Evolutionary conservation across 352 stramenopile genomes (phyloP).

Genomic region (Globisporangium solare): DNA sequence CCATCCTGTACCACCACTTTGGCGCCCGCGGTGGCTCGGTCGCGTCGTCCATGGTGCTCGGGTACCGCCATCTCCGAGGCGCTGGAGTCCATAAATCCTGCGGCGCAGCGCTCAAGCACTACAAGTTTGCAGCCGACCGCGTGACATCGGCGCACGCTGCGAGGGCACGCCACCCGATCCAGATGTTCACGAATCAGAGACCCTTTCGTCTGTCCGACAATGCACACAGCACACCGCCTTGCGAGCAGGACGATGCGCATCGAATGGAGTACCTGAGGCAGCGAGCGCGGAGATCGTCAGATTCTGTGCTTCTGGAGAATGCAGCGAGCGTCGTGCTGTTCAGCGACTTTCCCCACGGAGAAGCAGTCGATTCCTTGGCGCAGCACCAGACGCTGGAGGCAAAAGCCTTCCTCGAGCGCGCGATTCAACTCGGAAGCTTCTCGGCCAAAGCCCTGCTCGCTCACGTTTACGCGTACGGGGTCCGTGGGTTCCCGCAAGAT

Average conservation of each 20-base stretch:
- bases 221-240: slow-evolving; percentile 15
- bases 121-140: slow-evolving; percentile 65
- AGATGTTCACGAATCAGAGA: slow-evolving; percentile 33
- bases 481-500: slow-evolving; percentile 30
- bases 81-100: slow-evolving; percentile 47
- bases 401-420: slow-evolving; percentile 32
- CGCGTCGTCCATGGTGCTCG: slow-evolving; percentile 57
- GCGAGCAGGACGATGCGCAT: slow-evolving; percentile 28
- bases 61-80: slow-evolving; percentile 58
- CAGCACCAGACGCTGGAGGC: slow-evolving; percentile 26
- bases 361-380: no score
- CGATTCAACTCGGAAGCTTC: slow-evolving; percentile 29
- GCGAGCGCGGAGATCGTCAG: slow-evolving; percentile 22
- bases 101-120: slow-evolving; percentile 52
- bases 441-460: slow-evolving; percentile 49
- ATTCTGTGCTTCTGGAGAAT: slow-evolving; percentile 28
- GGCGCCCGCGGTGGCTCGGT: slow-evolving; percentile 33
- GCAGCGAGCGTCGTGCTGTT: slow-evolving; percentile 58
- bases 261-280: slow-evolving; percentile 50
- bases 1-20: slow-evolving; percentile 60
- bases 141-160: slow-evolving; percentile 27
- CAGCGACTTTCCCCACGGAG: slow-evolving; percentile 23
- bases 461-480: slow-evolving; percentile 58
- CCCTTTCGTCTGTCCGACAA: slow-evolving; percentile 33
- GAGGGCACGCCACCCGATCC: slow-evolving; percentile 16